Base-by-base conservation (phyloP, 192 early-diverging fungal species). In the Linnemannia exigua region DNA sequence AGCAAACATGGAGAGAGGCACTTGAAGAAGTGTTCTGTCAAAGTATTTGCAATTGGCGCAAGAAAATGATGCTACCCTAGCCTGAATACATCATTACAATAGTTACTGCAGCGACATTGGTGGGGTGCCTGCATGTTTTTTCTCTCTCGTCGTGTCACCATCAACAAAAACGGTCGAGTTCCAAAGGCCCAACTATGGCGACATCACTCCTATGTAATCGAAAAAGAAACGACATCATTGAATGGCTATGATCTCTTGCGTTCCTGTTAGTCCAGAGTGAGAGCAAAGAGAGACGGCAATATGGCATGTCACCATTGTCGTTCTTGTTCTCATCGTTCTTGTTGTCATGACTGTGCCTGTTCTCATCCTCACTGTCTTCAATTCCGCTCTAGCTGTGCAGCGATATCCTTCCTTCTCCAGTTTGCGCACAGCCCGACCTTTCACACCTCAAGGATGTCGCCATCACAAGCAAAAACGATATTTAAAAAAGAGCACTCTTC, bases 121-220 rank as follows among this genome's bases (percentile, higher is more conserved):
- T n/a, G n/a, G n/a, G 41, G 58, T 63, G 58, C 58, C 58, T 63
- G 54, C 54, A 61, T 25, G 41, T 9, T 25, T 25, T 61, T 22
- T 61, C n/a, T n/a, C n/a, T n/a, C n/a, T n/a, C 25, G 54, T 28
- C 54, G 54, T 61, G 25, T 61, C 54, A 61, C 25, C 9, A 28
- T 28, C 28, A 11, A n/a, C 28, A 63, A 63, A 15, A 25, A 63
- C 25, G 52, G 51, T 2, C 28, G 58, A 63, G 28, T 15, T 63
- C 58, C 58, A 63, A 63, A 63, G 28, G 25, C 58, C 58, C 58
- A 63, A 63, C 58, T 31, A 63, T 63, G 58, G 58, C 58, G 58
- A 63, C 58, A 63, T 63, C 58, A 63, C 12, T 15, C 25, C 58
- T 63, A 63, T 63, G 58, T 33, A 63, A 33, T 63, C 25, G 9